Conservation (phyloP, 208 protist genomes). For the Plasmodiophora brassicae region DNA sequence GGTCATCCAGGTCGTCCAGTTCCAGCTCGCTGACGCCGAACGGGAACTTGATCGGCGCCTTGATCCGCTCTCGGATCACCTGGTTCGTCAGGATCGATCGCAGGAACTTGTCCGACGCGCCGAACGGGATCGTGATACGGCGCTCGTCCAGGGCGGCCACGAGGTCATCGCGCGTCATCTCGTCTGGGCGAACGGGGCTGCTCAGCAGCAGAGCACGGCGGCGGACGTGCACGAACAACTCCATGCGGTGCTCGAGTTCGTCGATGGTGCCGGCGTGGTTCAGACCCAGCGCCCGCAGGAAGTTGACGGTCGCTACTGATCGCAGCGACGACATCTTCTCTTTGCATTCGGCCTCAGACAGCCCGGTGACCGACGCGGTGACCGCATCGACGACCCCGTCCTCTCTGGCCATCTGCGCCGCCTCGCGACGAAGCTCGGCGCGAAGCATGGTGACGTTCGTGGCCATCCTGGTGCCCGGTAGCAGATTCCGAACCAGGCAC, state of each 20-base stretch:
- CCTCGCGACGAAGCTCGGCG: not conserved
- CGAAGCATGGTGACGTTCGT: not conserved
- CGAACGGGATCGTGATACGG: conserved; percentile 8
- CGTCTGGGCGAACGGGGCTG: not conserved
- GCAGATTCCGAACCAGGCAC: not conserved
- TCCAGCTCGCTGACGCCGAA: not conserved
- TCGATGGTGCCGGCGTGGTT: not conserved
- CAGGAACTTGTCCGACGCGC: not conserved
- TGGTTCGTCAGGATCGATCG: not conserved
- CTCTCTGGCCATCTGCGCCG: not conserved
- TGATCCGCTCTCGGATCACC: not conserved
- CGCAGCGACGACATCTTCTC: not conserved
- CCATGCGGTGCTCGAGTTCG: not conserved
- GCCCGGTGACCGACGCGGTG: not conserved
- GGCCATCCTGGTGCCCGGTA: not conserved
- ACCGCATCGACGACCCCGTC: not conserved
- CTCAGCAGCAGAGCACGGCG: not conserved
- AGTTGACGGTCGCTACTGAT: not conserved
- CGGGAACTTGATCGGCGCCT: conserved; percentile 26
- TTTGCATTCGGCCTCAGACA: not conserved
- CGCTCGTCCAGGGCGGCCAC: not conserved
- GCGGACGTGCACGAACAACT: not conserved
- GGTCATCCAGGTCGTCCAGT: not conserved
- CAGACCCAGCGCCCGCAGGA: not conserved
- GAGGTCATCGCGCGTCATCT: not conserved